These are phyloP conservation scores for Phytophthora quininea DNA, from an alignment of 352 stramenopile genomes.

Conservation along the genomic window DNA sequence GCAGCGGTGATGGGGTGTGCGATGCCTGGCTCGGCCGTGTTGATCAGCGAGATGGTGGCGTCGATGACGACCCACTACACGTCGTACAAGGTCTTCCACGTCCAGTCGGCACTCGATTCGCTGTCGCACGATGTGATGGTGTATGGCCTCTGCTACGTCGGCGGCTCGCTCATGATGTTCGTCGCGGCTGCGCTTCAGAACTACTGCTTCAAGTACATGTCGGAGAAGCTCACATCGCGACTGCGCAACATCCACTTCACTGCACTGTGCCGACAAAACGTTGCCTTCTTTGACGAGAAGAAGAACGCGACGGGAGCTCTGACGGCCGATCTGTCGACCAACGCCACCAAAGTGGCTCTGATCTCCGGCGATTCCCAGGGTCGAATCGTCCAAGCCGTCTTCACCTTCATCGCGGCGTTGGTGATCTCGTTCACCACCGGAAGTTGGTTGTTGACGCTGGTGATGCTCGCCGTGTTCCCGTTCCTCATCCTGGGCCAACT, in stretches of 20 bases:
- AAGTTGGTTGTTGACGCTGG: conserved; percentile 67
- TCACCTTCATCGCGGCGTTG: conserved; percentile 54
- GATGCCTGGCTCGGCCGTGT: conserved; percentile 38
- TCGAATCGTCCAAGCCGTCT: conserved; percentile 45
- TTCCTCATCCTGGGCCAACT: conserved; percentile 51
- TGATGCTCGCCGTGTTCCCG: conserved; percentile 68
- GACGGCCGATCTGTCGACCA: conserved; percentile 53
- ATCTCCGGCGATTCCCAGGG: conserved; percentile 55
- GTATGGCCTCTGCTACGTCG: conserved; percentile 38
- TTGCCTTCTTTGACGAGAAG: conserved; percentile 76
- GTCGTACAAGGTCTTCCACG: conserved; percentile 13
- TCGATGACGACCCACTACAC: conserved; percentile 22
- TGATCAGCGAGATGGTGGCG: conserved; percentile 35
- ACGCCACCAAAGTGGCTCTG: conserved; percentile 50
- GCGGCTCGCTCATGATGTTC: conserved; percentile 34
- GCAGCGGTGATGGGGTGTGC: conserved; percentile 39
- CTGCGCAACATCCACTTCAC: conserved; percentile 55
- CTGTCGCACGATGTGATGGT: conserved; percentile 42
- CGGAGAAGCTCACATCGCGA: conserved; percentile 50
- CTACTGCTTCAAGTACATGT: conserved; percentile 54
- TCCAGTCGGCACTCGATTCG: conserved; percentile 17
- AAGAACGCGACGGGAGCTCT: conserved; percentile 60
- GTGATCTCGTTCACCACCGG: conserved; percentile 62
- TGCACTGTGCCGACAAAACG: conserved; percentile 37
- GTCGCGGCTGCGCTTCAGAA: conserved; percentile 42